These are phyloP conservation scores for Chlamydomonas schloesseri DNA, from an alignment of 139 green algal genomes.

Conservation along the genomic window DNA sequence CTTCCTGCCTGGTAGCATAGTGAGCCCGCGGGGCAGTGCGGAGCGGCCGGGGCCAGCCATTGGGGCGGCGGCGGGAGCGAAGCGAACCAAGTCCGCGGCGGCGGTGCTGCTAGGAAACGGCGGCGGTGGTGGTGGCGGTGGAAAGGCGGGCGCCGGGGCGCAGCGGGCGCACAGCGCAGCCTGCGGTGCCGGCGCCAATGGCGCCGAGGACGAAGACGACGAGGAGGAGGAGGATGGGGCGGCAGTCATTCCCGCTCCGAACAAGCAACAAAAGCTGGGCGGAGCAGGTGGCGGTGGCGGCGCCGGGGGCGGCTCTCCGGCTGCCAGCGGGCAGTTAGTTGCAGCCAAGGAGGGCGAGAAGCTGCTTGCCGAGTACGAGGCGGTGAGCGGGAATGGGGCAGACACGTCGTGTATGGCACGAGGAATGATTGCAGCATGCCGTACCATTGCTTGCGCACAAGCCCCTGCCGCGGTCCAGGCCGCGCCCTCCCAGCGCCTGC, in stretches of 20 bases:
- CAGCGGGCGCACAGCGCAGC: too few species aligned
- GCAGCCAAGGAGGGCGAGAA: background rate
- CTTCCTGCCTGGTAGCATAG: background rate
- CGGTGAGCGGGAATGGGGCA: conserved; percentile 1
- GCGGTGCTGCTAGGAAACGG: background rate
- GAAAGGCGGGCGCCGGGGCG: background rate
- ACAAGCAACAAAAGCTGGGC: too few species aligned
- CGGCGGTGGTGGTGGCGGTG: too few species aligned
- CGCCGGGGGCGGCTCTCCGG: background rate
- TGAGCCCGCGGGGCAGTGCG: background rate
- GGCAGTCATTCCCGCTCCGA: too few species aligned
- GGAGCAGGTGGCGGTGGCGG: background rate
- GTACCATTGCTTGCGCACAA: too few species aligned
- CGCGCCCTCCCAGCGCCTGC: too few species aligned
- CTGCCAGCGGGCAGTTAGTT: background rate
- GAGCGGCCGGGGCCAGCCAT: background rate
- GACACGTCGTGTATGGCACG: too few species aligned
- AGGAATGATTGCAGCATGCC: too few species aligned
- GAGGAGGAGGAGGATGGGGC: background rate
- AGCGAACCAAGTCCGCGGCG: too few species aligned
- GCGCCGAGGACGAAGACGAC: background rate
- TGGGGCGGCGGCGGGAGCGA: too few species aligned
- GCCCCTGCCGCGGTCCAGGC: too few species aligned
- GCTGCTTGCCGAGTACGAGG: background rate
- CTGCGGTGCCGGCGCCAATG: background rate